These are phyloP conservation scores for Coemansia sp. DNA, from an alignment of 192 early-diverging fungal species.

Conservation along the genomic window DNA sequence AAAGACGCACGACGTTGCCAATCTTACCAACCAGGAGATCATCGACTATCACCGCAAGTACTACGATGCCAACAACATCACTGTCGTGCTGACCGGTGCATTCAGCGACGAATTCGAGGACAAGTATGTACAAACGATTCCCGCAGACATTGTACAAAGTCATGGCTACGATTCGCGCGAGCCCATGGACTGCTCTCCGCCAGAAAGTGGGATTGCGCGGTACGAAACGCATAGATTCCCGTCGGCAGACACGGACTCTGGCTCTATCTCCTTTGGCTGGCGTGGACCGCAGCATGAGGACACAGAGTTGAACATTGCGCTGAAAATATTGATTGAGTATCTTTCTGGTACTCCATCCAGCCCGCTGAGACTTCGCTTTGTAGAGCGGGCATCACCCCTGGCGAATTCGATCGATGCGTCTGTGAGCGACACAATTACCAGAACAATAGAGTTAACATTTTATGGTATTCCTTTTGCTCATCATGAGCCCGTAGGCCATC, in stretches of 20 bases:
- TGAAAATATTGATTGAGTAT: constrained; percentile 75
- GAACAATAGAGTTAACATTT: constrained; percentile 63
- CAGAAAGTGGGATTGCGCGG: neutral
- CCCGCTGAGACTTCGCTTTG: constrained; percentile 76
- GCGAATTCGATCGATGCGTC: constrained; percentile 65
- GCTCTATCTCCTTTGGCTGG: too few relatives aligned
- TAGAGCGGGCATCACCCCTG: constrained; percentile 67
- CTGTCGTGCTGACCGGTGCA: constrained; percentile 67
- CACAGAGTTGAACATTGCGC: constrained; percentile 59
- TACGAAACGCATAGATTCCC: constrained; percentile 50
- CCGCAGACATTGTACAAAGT: too few relatives aligned
- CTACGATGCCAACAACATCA: constrained; percentile 58
- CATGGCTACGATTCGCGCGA: too few relatives aligned
- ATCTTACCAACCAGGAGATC: constrained; percentile 71
- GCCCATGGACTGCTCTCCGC: constrained; percentile 28
- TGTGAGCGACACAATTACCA: constrained; percentile 7
- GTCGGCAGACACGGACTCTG: constrained; percentile 26
- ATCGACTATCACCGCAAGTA: too few relatives aligned
- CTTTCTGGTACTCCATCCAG: constrained; percentile 71
- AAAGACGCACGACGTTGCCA: constrained; percentile 67
- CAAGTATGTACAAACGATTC: too few relatives aligned
- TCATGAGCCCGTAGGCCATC: constrained; percentile 16
- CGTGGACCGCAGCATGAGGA: constrained; percentile 40
- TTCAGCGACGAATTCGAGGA: neutral
- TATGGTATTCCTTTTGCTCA: constrained; percentile 59